Percentiles rank a stretch among this genome's conserved stretches.
phyloP scores from a whole-genome alignment of 2,329 filamentous ascomycete species.

The Lachnellula suecica region DNA sequence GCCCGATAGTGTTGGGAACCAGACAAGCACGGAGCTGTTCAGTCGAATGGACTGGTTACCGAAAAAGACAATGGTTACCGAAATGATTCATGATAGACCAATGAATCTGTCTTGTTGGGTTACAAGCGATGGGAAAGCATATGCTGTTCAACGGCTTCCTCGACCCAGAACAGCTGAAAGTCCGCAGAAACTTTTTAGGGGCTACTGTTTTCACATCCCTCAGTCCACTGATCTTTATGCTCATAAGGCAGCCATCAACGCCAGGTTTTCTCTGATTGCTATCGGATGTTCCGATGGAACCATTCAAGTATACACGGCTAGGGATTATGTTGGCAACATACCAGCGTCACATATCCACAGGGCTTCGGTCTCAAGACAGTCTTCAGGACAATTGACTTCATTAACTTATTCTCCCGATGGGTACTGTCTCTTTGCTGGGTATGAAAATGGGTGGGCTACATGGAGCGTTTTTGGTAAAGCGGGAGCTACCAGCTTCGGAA shows the following conservation, averaged over 20 bases:
- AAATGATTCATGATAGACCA: constrained; percentile 91
- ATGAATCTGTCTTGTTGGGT: constrained; percentile 97
- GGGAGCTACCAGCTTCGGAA: constrained; percentile 78
- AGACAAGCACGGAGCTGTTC: constrained; percentile 88
- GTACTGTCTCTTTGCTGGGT: constrained; percentile 93
- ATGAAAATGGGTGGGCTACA: constrained; percentile 87
- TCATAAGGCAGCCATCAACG: constrained; percentile 80
- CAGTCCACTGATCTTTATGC: constrained; percentile 59
- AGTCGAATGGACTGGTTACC: constrained; percentile 84
- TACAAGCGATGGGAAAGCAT: constrained; percentile 81
- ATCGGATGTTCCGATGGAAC: constrained; percentile 78
- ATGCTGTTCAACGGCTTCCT: constrained; percentile 76
- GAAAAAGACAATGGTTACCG: constrained; percentile 71
- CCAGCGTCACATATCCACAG: constrained; percentile 78
- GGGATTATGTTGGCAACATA: constrained; percentile 92
- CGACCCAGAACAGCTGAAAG: constrained; percentile 45
- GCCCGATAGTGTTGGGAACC: constrained; percentile 75
- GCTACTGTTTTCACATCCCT: constrained; percentile 86
- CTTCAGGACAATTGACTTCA: constrained; percentile 70
- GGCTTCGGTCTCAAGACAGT: constrained; percentile 63
- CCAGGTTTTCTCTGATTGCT: constrained; percentile 89
- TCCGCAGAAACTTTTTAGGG: constrained; percentile 71
- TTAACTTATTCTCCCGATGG: constrained; percentile 91
- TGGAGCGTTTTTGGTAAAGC: constrained; percentile 98
- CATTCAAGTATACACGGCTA: constrained; percentile 86